Percentiles rank a stretch among this genome's conserved stretches.
Conservation (phyloP, 163 green algal genomes). For the Scenedesmus sp. region DNA sequence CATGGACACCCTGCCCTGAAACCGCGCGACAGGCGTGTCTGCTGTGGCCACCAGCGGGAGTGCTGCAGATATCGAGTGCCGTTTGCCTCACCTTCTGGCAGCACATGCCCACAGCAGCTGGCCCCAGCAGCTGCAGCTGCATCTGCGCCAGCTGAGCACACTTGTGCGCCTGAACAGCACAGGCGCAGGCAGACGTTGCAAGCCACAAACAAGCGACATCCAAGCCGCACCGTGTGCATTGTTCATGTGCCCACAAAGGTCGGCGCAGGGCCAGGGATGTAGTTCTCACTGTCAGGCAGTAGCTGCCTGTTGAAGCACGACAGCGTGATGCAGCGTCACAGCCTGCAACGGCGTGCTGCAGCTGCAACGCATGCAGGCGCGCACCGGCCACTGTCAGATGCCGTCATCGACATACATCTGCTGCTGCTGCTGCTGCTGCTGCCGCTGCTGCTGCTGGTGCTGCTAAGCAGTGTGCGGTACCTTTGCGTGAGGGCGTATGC, state of each 20-base stretch:
- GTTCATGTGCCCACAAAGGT: too few relatives aligned
- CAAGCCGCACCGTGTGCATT: too few relatives aligned
- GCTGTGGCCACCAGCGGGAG: background rate
- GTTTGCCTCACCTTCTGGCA: conserved; percentile 61
- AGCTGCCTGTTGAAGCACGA: background rate
- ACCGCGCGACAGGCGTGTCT: background rate
- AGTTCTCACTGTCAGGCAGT: background rate
- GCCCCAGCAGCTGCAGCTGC: conserved; percentile 62
- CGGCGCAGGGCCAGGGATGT: background rate
- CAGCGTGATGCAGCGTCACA: background rate
- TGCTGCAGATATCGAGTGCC: background rate
- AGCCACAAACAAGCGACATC: too few relatives aligned
- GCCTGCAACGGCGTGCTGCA: background rate
- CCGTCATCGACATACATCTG: background rate
- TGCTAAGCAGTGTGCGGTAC: background rate
- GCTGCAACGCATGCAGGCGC: background rate
- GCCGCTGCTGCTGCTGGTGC: background rate
- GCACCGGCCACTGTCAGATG: too few relatives aligned
- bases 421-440: conserved; percentile 25
- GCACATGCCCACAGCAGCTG: conserved; percentile 54
- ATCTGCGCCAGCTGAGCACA: conserved; percentile 53
- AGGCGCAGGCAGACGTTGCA: background rate
- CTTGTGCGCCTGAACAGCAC: conserved; percentile 56
- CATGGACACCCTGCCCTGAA: background rate
- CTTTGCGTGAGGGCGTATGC: conserved; percentile 60